Evolutionary conservation across 2,329 filamentous ascomycete genomes (phyloP).

Genomic region (Phialocephala sp.): DNA sequence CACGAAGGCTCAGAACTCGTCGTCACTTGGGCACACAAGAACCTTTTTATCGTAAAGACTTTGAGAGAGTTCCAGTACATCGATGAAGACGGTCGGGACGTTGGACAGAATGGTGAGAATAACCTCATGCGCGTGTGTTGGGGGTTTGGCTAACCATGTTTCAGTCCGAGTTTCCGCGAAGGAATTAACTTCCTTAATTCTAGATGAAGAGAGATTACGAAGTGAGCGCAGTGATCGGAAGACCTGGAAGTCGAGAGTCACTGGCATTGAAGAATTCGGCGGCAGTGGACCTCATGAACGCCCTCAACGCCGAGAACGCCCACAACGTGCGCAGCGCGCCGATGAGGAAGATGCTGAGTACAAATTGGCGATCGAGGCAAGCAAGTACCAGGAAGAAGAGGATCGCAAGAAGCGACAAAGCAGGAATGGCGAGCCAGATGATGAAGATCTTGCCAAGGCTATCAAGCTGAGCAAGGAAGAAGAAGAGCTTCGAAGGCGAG

Average conservation of each 20-base stretch:
- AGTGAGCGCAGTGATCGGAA: slow-evolving; percentile 90
- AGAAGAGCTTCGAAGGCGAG: slow-evolving; percentile 84
- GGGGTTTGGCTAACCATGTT: slow-evolving; percentile 37
- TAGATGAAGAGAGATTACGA: slow-evolving; percentile 92
- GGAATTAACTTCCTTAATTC: slow-evolving; percentile 87
- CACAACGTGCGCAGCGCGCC: slow-evolving; percentile 55
- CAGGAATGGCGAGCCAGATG: slow-evolving; percentile 61
- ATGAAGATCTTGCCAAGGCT: slow-evolving; percentile 92
- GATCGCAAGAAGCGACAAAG: slow-evolving; percentile 76
- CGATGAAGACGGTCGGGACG: slow-evolving; percentile 93
- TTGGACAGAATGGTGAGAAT: slow-evolving; percentile 88
- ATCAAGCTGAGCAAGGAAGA: slow-evolving; percentile 95
- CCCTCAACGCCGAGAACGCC: slow-evolving; percentile 51
- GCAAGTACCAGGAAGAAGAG: slow-evolving; percentile 93
- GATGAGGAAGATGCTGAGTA: slow-evolving; percentile 93
- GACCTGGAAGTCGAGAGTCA: slow-evolving; percentile 95
- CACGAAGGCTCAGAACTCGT: slow-evolving; percentile 97
- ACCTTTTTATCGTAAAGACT: slow-evolving; percentile 98
- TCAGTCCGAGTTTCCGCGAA: slow-evolving; percentile 94
- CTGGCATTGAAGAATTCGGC: slow-evolving; percentile 85
- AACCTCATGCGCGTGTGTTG: background rate
- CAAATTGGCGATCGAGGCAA: slow-evolving; percentile 88
- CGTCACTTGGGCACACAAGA: slow-evolving; percentile 97
- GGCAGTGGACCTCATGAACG: slow-evolving; percentile 45
- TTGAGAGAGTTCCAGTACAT: slow-evolving; percentile 95